A percentile compares a stretch with the other conserved stretches of the same genome.
Evolutionary conservation across 176 grass and related monocot species (phyloP).

Genomic region (Stipa capillata): DNA sequence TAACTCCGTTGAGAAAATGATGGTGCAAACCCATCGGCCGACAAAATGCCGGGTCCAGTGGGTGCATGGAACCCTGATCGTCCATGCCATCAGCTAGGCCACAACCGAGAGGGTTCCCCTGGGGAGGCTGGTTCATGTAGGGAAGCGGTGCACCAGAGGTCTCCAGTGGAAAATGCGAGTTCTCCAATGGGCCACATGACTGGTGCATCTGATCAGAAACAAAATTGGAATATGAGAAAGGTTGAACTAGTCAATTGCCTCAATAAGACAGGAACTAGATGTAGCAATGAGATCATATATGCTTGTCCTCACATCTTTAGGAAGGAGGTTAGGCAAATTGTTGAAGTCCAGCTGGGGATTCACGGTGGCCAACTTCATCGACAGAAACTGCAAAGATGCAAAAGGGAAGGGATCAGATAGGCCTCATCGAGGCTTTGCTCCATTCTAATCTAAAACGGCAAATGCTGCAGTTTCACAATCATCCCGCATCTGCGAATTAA

Average conservation of each 20-base stretch:
- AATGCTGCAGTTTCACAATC: slow-evolving; percentile 19
- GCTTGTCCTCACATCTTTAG: slow-evolving; percentile 81
- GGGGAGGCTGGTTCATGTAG: slow-evolving; percentile 47
- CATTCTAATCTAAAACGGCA: slow-evolving; percentile 17
- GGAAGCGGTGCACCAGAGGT: slow-evolving; percentile 51
- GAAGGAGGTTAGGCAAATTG: slow-evolving; percentile 73
- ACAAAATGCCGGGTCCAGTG: slow-evolving; percentile 29
- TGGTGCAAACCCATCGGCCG: slow-evolving; percentile 27
- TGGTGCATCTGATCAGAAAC: slow-evolving; percentile 64
- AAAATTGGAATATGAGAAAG: slow-evolving; percentile 8
- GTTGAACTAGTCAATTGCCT: not conserved
- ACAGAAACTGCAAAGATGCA: slow-evolving; percentile 80
- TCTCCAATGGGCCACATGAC: slow-evolving; percentile 43
- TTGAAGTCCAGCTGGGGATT: slow-evolving; percentile 97
- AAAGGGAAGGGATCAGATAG: slow-evolving; percentile 31
- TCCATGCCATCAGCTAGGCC: slow-evolving; percentile 41
- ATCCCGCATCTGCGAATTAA: slow-evolving; percentile 5
- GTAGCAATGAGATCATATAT: slow-evolving; percentile 16
- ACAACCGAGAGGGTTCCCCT: slow-evolving; percentile 50
- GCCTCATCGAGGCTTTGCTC: not conserved
- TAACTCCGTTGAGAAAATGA: slow-evolving; percentile 49
- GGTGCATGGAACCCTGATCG: slow-evolving; percentile 50
- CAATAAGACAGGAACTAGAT: slow-evolving; percentile 4
- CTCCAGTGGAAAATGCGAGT: slow-evolving; percentile 67
- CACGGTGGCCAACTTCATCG: slow-evolving; percentile 98